phyloP scores from a whole-genome alignment of 495 filamentous ascomycete species.

The Talaromyces liani region DNA sequence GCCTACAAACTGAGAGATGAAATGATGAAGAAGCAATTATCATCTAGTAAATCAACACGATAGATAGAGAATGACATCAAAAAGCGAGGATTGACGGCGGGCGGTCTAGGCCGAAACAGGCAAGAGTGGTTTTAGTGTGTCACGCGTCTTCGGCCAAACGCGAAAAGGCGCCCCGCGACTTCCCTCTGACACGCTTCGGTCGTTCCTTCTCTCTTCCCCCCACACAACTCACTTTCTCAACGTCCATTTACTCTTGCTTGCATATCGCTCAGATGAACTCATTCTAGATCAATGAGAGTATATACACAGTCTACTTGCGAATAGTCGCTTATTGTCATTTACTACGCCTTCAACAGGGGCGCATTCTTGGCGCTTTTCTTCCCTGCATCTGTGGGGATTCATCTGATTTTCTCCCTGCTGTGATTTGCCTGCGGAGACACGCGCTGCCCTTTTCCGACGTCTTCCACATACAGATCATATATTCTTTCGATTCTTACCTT shows the following conservation, averaged over 20 bases:
- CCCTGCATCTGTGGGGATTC: slow-evolving; percentile 6
- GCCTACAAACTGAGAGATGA: background rate
- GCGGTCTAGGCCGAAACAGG: slow-evolving; percentile 16
- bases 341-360: background rate
- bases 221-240: background rate
- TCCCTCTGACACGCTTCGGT: slow-evolving; percentile 18
- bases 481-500: background rate
- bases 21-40: background rate
- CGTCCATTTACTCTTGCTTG: background rate
- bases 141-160: slow-evolving; percentile 19
- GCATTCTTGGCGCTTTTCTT: slow-evolving; percentile 3
- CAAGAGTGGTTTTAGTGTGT: slow-evolving; percentile 20
- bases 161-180: slow-evolving; percentile 27
- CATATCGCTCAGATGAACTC: background rate
- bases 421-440: background rate
- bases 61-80: slow-evolving; percentile 11
- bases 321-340: background rate
- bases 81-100: slow-evolving; percentile 8
- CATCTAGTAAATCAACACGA: background rate
- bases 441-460: background rate
- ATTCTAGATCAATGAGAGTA: background rate
- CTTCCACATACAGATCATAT: background rate
- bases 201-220: slow-evolving; percentile 7
- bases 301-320: background rate
- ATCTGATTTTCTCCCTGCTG: background rate